Percentiles rank a stretch among this genome's conserved stretches.
Conservation (phyloP, 1,139 yeast genomes). For the Pichia sp. region DNA sequence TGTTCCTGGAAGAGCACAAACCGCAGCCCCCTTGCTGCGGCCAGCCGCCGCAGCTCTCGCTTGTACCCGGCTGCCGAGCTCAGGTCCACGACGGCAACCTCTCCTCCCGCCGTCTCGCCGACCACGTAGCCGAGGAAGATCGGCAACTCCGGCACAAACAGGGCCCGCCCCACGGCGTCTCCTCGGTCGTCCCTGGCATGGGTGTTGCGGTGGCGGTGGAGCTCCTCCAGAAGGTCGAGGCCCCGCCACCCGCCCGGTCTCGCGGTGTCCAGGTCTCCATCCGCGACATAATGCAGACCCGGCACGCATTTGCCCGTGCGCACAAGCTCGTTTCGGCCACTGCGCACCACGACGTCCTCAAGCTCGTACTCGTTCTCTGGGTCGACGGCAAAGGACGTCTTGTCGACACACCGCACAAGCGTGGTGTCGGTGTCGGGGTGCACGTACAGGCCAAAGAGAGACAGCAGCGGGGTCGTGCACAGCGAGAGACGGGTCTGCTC, state of each 20-base stretch:
- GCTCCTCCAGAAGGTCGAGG: not conserved
- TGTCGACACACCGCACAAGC: slow-evolving; percentile 1
- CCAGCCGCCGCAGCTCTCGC: not conserved
- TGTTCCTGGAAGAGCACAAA: slow-evolving; percentile 6
- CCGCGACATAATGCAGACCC: not conserved
- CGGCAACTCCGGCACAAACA: not conserved
- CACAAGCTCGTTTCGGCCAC: not conserved
- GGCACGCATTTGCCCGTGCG: not conserved
- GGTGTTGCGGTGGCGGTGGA: not conserved
- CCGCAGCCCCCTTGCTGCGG: not conserved
- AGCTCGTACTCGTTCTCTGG: not conserved
- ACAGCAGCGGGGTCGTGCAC: slow-evolving; percentile 13
- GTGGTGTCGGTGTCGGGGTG: slow-evolving; percentile 5
- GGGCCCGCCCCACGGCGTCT: not conserved
- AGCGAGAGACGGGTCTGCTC: not conserved
- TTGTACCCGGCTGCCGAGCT: slow-evolving; percentile 1
- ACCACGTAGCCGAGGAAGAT: not conserved
- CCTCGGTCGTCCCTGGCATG: not conserved
- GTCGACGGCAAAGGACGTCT: slow-evolving; percentile 1
- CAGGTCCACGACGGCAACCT: not conserved
- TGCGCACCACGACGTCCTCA: slow-evolving; percentile 2
- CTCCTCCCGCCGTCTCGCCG: not conserved
- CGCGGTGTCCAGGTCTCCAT: too few species aligned
- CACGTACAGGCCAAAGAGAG: slow-evolving; percentile 20
- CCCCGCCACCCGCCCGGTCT: not conserved